Conservation (phyloP, 2,329 filamentous ascomycete genomes). For the Colletotrichum liriopes region DNA sequence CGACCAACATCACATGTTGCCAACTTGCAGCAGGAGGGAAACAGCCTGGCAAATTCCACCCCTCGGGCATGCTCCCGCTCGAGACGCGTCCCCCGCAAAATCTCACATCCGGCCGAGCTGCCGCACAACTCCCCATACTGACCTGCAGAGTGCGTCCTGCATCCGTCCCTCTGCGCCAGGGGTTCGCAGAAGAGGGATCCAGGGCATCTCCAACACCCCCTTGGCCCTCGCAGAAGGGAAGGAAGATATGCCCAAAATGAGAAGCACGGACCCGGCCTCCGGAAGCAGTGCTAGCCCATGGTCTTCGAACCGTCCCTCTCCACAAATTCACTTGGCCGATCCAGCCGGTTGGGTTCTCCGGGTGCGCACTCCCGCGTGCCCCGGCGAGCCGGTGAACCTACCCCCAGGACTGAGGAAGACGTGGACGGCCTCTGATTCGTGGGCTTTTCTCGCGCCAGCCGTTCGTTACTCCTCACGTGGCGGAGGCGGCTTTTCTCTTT, state of each 20-base stretch:
- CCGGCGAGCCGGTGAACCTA: slow-evolving; percentile 19
- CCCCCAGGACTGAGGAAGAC: not conserved
- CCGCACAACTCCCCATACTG: not conserved
- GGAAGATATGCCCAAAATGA: slow-evolving; percentile 9
- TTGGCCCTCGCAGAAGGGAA: not conserved
- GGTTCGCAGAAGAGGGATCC: not conserved
- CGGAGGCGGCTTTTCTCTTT: slow-evolving; percentile 4
- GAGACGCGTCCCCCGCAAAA: not conserved
- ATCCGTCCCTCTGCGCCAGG: not conserved
- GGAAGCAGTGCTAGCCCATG: slow-evolving; percentile 18
- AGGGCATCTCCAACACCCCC: not conserved
- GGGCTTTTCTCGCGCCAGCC: slow-evolving; percentile 1
- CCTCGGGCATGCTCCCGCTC: not conserved
- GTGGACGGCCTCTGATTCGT: slow-evolving; percentile 18
- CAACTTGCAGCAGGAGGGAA: not conserved
- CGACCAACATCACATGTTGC: slow-evolving; percentile 9
- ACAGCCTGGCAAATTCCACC: not conserved
- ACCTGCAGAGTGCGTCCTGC: not conserved
- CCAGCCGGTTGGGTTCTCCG: slow-evolving; percentile 28
- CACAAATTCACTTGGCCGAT: not conserved
- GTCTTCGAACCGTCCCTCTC: not conserved
- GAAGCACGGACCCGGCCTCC: slow-evolving; percentile 26
- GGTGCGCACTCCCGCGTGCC: slow-evolving; percentile 14
- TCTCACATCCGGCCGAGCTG: slow-evolving; percentile 3
- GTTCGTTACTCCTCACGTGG: not conserved